A percentile compares a stretch with the other conserved stretches of the same genome.
Evolutionary conservation across 441 rosid species (phyloP).

Genomic region (Pelargonium myrrhifolium): DNA sequence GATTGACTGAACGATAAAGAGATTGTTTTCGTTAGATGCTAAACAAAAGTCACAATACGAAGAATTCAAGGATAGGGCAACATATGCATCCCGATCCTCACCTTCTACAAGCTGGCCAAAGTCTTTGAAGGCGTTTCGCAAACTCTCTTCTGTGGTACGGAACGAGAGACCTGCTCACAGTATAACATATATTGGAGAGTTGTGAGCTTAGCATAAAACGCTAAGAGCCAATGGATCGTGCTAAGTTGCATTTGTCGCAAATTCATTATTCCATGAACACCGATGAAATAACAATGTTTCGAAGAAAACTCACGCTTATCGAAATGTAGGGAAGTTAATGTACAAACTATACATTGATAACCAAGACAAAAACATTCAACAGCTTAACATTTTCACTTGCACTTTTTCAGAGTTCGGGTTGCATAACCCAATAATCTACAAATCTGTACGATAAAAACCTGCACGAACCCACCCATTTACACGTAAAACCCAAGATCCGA

Average conservation of each 20-base stretch:
- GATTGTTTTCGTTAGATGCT: neutral
- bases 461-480: too few relatives aligned
- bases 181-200: neutral
- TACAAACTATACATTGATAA: neutral
- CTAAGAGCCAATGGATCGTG: too few relatives aligned
- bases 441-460: too few relatives aligned
- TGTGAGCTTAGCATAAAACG: neutral
- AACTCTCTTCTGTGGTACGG: slow-evolving; percentile 61
- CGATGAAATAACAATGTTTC: too few relatives aligned
- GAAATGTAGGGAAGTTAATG: too few relatives aligned
- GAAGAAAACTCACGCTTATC: too few relatives aligned
- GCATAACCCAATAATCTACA: too few relatives aligned
- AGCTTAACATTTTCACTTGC: neutral
- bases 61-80: neutral
- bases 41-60: neutral
- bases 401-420: too few relatives aligned
- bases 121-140: slow-evolving; percentile 52
- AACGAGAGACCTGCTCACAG: slow-evolving; percentile 58
- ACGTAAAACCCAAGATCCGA: too few relatives aligned
- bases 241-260: too few relatives aligned
- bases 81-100: slow-evolving; percentile 17
- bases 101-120: slow-evolving; percentile 60
- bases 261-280: too few relatives aligned
- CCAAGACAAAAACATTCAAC: neutral
- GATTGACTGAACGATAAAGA: slow-evolving; percentile 34